A percentile compares a stretch with the other conserved stretches of the same genome.
These are phyloP conservation scores for Centrapalus pauciflorus DNA, from an alignment of 129 eudicot species.

Conservation along the genomic window DNA sequence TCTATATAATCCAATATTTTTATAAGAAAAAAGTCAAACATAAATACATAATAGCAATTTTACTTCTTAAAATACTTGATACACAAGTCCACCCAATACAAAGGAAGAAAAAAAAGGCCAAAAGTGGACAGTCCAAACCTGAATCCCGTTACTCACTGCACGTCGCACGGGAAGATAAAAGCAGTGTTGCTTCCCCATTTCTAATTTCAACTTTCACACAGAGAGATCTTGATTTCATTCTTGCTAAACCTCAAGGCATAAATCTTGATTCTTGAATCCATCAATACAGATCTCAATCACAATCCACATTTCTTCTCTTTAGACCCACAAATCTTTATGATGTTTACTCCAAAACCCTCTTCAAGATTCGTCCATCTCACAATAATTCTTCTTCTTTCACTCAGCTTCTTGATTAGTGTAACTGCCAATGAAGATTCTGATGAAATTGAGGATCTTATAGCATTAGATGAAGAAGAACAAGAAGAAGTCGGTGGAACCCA, in stretches of 20 bases:
- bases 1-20: no score
- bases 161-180: conserved; percentile 25
- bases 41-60: background rate
- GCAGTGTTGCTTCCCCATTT: background rate
- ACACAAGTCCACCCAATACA: no score
- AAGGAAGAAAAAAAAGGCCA: background rate
- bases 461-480: conserved; percentile 63
- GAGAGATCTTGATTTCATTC: conserved; percentile 9
- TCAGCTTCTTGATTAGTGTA: conserved; percentile 19
- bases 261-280: conserved; percentile 19
- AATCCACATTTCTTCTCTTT: conserved; percentile 9
- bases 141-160: conserved; percentile 31
- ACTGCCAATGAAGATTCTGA: conserved; percentile 37
- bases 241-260: conserved; percentile 6
- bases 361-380: conserved; percentile 37
- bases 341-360: conserved; percentile 46
- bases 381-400: conserved; percentile 37
- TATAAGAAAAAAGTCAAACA: background rate
- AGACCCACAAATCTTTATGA: conserved; percentile 15
- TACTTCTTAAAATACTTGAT: background rate
- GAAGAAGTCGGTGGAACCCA: background rate
- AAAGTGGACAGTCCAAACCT: background rate
- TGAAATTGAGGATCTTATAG: conserved; percentile 65
- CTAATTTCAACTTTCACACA: background rate
- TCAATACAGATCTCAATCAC: conserved; percentile 28